Percentiles rank a stretch among this genome's conserved stretches.
Evolutionary conservation across 1,284 basidiomycete species (phyloP).

Genomic region (Puccinia polysora): DNA sequence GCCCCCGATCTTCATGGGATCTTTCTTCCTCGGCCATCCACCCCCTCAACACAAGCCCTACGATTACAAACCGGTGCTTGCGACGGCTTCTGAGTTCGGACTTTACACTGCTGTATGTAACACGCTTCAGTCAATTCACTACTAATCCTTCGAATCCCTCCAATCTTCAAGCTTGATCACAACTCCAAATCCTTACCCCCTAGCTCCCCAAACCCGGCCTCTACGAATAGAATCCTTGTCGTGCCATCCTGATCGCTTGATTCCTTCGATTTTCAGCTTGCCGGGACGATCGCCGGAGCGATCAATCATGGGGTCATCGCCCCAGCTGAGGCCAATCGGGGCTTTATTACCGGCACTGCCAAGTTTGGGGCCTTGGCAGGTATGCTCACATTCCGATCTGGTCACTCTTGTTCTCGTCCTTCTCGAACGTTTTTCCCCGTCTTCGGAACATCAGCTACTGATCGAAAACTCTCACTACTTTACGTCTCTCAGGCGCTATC

Average conservation of each 20-base stretch:
- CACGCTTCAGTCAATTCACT: constrained; percentile 2
- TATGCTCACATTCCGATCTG: background rate
- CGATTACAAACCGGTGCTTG: constrained; percentile 26
- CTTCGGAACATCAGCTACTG: background rate
- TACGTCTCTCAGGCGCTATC: constrained; percentile 19
- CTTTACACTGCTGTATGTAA: constrained; percentile 42
- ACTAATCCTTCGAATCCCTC: background rate
- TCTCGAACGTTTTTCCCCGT: background rate
- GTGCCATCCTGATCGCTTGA: background rate
- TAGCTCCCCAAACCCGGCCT: background rate
- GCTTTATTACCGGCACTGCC: constrained; percentile 22
- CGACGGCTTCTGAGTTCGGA: constrained; percentile 14
- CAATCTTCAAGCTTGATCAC: background rate
- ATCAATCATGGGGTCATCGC: constrained; percentile 42
- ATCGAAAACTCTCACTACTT: background rate
- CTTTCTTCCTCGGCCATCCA: constrained; percentile 39
- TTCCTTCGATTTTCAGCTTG: constrained; percentile 3
- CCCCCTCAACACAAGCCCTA: constrained; percentile 9
- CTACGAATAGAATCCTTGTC: background rate
- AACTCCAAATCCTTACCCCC: background rate
- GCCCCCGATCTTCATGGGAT: constrained; percentile 42
- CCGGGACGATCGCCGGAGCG: constrained; percentile 30
- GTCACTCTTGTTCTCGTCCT: background rate
- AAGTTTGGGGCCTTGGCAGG: constrained; percentile 39
- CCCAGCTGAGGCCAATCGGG: constrained; percentile 36